Conservation (phyloP, 306 rosid species). For the Cicer judaicum region DNA sequence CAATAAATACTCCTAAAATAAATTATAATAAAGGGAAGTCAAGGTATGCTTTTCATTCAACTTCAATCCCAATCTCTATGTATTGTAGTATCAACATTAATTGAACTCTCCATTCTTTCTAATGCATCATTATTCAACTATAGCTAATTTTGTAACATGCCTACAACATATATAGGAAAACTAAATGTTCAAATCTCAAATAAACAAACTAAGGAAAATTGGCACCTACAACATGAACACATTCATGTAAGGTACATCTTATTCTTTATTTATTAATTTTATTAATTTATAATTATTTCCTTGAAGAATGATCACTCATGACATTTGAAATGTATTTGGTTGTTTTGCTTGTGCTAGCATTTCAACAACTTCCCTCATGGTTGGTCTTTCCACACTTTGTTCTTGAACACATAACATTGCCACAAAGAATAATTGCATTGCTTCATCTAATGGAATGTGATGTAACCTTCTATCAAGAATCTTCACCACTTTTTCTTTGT, state of each 20-base stretch:
- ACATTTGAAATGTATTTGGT: conserved; percentile 62
- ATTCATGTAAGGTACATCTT: conserved; percentile 39
- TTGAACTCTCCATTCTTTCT: too few relatives aligned
- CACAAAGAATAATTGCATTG: conserved; percentile 78
- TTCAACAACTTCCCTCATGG: conserved; percentile 95
- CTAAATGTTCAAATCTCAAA: conserved; percentile 29
- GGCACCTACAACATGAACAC: conserved; percentile 36
- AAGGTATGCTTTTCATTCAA: too few relatives aligned
- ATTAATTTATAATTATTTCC: neutral
- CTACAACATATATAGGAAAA: conserved; percentile 21
- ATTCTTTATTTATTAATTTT: neutral
- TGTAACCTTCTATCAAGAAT: conserved; percentile 65
- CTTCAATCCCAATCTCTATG: too few relatives aligned
- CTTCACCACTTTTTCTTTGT: conserved; percentile 64
- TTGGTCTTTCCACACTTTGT: conserved; percentile 84
- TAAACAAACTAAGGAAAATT: conserved; percentile 34
- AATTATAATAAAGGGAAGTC: too few relatives aligned
- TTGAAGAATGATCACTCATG: conserved; percentile 45
- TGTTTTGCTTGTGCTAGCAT: conserved; percentile 87
- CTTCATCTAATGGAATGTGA: conserved; percentile 67
- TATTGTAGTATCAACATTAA: too few relatives aligned
- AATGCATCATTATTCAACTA: conserved; percentile 27
- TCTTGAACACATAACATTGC: conserved; percentile 87
- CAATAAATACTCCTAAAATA: too few relatives aligned
- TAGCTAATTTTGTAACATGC: conserved; percentile 14